A percentile compares a stretch with the other conserved stretches of the same genome.
These are phyloP conservation scores for Solanum corneliomulleri DNA, from an alignment of 257 asterid genomes.

Conservation along the genomic window DNA sequence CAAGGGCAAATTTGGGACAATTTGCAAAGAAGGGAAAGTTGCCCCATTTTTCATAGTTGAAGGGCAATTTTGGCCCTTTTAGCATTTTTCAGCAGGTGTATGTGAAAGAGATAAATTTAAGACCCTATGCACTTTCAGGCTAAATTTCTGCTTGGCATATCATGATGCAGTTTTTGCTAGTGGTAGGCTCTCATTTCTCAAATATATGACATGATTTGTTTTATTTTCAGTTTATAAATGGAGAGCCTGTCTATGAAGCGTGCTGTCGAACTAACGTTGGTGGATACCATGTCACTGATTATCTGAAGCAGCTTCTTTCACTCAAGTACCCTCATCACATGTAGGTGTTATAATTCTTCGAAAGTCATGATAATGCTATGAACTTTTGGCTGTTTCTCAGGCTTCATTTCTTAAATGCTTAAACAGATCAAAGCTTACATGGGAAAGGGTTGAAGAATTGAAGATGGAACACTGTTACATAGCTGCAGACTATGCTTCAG, in stretches of 20 bases:
- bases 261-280: slow-evolving; percentile 92
- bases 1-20: neutral
- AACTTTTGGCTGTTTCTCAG: neutral
- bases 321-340: slow-evolving; percentile 95
- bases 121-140: neutral
- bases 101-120: neutral
- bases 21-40: neutral
- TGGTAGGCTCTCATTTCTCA: neutral
- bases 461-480: slow-evolving; percentile 96
- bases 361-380: neutral
- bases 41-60: neutral
- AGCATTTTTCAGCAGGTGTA: neutral
- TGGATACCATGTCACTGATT: slow-evolving; percentile 92
- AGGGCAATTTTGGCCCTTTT: neutral
- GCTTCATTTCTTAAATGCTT: slow-evolving; percentile 11
- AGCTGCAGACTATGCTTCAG: slow-evolving; percentile 66
- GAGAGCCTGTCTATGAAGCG: slow-evolving; percentile 93
- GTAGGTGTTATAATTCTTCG: slow-evolving; percentile 32
- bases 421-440: slow-evolving; percentile 70
- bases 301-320: slow-evolving; percentile 94
- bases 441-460: slow-evolving; percentile 98
- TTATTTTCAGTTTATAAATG: slow-evolving; percentile 62
- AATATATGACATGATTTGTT: neutral
- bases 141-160: neutral
- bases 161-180: neutral